Evolutionary conservation across 116 monocot genomes (phyloP), one percentile per base, ranked within the genome.

Genomic region (Papilionanthe hybrid): DNA sequence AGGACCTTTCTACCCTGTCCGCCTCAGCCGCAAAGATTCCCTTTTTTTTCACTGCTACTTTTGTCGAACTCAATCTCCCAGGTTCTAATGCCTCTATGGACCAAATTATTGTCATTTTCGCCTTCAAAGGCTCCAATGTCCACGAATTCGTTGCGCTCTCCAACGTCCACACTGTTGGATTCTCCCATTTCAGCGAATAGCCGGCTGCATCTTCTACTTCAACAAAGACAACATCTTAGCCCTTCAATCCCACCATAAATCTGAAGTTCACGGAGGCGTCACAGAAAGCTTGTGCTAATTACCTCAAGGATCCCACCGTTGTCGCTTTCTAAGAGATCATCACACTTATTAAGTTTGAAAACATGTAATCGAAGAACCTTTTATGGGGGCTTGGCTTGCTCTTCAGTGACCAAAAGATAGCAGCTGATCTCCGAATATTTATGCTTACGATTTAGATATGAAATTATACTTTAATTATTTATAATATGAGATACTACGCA

Each of bases 281-380:
- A 28, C 86, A 85, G 80, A 79, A 78, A 71, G 88, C 86, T 0
- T 92, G 92, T 81, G 84, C 49, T 12, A 77, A 88, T 49, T 88
- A 86, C 81, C 19, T 9, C 11, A 80, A 60, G 47, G 82, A 87
- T 48, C 79, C 82, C 11, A 90, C 90, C 37, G 82, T 92, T 63
- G 78, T 88, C 1, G 78, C 78, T 5, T 90, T 92, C 88, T 90
- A 90, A 78, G 92, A 92, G 76, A 41, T 92, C 17, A 86, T 92
- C 84, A 88, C 92, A 13, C 92, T 86, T 0, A 86, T 83, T 69
- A 92, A 89, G 81, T 92, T 92, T 78, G 86, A 92, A n/a, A n/a
- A n/a, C 82, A 92, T 88, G 82, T 80, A n/a, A n/a, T 90, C 71
- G 76, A 88, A 78, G 90, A 92, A 75, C 77, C 88, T 45, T 25